A percentile compares a stretch with the other conserved stretches of the same genome.
These are phyloP conservation scores for Ganoderma sinense DNA, from an alignment of 1,284 basidiomycete species.

Conservation along the genomic window DNA sequence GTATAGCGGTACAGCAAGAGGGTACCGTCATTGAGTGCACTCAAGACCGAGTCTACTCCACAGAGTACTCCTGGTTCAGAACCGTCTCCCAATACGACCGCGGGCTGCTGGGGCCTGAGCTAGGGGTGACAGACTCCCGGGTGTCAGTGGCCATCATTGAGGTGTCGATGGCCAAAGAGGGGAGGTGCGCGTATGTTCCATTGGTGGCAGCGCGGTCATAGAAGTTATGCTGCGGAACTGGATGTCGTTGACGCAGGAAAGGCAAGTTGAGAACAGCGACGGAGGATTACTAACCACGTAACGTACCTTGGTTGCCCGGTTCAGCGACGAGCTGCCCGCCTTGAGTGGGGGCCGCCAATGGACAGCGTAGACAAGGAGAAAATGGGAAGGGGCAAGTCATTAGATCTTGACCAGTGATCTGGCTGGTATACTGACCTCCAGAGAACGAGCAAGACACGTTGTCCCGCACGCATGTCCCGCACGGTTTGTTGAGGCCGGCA, in stretches of 20 bases:
- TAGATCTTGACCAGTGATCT: neutral
- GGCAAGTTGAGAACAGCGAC: neutral
- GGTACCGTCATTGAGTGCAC: neutral
- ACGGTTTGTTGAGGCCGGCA: neutral
- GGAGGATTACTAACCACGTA: too few species aligned
- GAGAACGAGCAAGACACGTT: neutral
- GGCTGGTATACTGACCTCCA: neutral
- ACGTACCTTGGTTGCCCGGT: neutral
- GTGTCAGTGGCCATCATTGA: neutral
- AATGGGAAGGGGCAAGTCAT: neutral
- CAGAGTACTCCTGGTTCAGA: neutral
- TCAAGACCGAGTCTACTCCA: neutral
- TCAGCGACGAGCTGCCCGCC: neutral
- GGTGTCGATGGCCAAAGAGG: neutral
- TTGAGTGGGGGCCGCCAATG: neutral
- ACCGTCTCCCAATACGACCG: conserved; percentile 7
- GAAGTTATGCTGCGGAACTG: neutral
- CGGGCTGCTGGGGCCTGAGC: conserved; percentile 11
- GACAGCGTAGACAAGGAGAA: neutral
- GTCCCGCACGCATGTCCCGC: neutral
- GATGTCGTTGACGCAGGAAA: neutral
- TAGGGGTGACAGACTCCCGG: neutral
- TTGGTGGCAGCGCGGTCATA: neutral
- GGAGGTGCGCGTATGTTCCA: neutral
- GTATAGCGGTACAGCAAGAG: neutral